Base-by-base conservation (phyloP, 176 grass and related monocot genomes). In the Lolium rigidum region DNA sequence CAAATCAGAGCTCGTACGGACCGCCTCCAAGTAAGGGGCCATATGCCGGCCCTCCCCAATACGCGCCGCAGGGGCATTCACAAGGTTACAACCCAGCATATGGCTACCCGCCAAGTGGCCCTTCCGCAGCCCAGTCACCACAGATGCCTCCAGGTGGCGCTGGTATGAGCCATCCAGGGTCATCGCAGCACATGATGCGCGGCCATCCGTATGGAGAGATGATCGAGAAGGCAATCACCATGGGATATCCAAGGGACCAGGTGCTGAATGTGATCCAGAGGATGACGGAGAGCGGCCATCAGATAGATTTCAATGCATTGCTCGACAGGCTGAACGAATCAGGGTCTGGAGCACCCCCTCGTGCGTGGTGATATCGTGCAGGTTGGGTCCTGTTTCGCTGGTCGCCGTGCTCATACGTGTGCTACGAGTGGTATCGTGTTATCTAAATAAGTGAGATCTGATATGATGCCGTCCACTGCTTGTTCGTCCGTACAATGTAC, bases 201-300 rank as follows among this genome's bases (percentile, higher is more conserved):
- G 85, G 82, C 35, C 90, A 92, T 70, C 94, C 97, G 25, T 93
- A 83, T 7, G 92, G 92, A 2, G 92, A 99, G 7, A 85, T 97
- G 76, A 88, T 99, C 2, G 94, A 99, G 86, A 99, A 97, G 82
- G 94, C 97, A 6, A 93, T 93, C 18, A 31, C 83, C 67, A 97
- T 99, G 97, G 97, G 97, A 67, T 99, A 99, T 74, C 79, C 92
- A 73, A 97, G 89, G 85, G 92, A 99, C 31, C 92, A 91, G 73
- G 94, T 93, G 54, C 35, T 79, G 55, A 93, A 83, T 71, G 77
- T 88, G 76, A 88, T 89, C 13, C 87, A 94, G 83, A 94, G 94
- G 91, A 91, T 96, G 86, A 70, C 82, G 0, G 94, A 91, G 72
- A 90, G 79, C 52, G 92, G 94, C 15, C 97, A 99, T 77, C 68